Evolutionary conservation across 2,329 filamentous ascomycete genomes (phyloP).

Genomic region (Fusarium buharicum): DNA sequence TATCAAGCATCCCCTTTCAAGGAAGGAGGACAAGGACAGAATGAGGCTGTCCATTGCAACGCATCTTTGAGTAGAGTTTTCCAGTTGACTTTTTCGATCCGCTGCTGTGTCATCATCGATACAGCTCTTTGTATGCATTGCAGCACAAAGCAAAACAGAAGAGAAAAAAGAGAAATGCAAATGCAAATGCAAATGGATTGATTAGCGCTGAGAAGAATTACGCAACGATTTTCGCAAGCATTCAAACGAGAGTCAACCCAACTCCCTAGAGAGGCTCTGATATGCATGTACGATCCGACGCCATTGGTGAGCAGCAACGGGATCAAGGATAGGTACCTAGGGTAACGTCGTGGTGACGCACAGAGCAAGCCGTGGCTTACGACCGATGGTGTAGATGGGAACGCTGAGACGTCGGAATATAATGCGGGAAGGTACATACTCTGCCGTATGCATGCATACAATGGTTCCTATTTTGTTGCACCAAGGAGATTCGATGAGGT

Average conservation of each 20-base stretch:
- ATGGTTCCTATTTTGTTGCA: slow-evolving; percentile 12
- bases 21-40: background rate
- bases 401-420: slow-evolving; percentile 33
- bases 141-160: slow-evolving; percentile 4
- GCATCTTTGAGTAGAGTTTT: slow-evolving; percentile 13
- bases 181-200: no score
- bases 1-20: background rate
- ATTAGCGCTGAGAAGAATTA: background rate
- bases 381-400: slow-evolving; percentile 18
- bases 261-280: background rate
- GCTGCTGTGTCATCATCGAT: slow-evolving; percentile 2
- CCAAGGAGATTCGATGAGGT: slow-evolving; percentile 36
- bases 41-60: slow-evolving; percentile 4
- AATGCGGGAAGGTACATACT: slow-evolving; percentile 5
- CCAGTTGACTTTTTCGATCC: background rate
- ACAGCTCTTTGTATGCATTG: background rate
- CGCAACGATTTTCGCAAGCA: slow-evolving; percentile 4
- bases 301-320: slow-evolving; percentile 4
- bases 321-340: slow-evolving; percentile 8
- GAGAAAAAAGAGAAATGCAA: slow-evolving; percentile 1
- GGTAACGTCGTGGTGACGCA: slow-evolving; percentile 24
- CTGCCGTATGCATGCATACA: background rate
- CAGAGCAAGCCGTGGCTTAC: slow-evolving; percentile 10
- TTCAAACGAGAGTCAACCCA: background rate
- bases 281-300: background rate